phyloP scores from a whole-genome alignment of 2,329 filamentous ascomycete species.

The Aspergillus pseudotamarii region DNA sequence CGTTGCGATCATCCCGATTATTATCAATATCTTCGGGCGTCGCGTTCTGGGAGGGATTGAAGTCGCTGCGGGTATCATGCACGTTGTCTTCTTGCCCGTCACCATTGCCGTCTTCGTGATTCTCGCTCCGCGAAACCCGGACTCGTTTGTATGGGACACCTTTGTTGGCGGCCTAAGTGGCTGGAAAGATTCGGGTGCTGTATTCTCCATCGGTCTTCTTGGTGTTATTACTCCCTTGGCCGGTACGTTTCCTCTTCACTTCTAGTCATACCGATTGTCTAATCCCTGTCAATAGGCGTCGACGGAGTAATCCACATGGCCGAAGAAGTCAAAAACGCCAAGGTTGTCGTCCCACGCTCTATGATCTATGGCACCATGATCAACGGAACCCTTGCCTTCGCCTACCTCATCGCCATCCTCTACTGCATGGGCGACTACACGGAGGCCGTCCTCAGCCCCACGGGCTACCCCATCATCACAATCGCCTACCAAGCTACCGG shows the following conservation, averaged over 20 bases:
- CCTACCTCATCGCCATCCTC: conserved; percentile 44
- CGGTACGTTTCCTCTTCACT: conserved; percentile 8
- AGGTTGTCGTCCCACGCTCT: conserved; percentile 48
- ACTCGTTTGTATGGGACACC: conserved; percentile 27
- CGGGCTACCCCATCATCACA: conserved; percentile 52
- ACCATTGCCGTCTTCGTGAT: conserved; percentile 25
- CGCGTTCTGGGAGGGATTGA: conserved; percentile 15
- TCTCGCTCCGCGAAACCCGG: conserved; percentile 25
- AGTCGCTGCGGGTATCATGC: conserved; percentile 21
- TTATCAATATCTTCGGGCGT: conserved; percentile 52
- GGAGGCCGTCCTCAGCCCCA: conserved; percentile 40
- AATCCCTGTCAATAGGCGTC: conserved; percentile 15
- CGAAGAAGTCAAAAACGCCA: conserved; percentile 52
- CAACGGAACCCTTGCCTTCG: conserved; percentile 50
- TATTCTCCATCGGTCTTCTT: conserved; percentile 19
- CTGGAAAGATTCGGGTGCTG: conserved; percentile 25
- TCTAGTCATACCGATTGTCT: no score
- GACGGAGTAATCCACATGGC: conserved; percentile 41
- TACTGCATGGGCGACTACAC: conserved; percentile 47
- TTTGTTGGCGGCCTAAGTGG: conserved; percentile 28
- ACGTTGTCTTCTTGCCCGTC: conserved; percentile 27
- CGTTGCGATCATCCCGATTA: conserved; percentile 50
- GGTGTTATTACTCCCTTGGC: conserved; percentile 16
- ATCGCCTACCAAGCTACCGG: conserved; percentile 53
- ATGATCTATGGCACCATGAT: conserved; percentile 50